Evolutionary conservation across 2,329 filamentous ascomycete genomes (phyloP).

Genomic region (Triangularia verruculosa): DNA sequence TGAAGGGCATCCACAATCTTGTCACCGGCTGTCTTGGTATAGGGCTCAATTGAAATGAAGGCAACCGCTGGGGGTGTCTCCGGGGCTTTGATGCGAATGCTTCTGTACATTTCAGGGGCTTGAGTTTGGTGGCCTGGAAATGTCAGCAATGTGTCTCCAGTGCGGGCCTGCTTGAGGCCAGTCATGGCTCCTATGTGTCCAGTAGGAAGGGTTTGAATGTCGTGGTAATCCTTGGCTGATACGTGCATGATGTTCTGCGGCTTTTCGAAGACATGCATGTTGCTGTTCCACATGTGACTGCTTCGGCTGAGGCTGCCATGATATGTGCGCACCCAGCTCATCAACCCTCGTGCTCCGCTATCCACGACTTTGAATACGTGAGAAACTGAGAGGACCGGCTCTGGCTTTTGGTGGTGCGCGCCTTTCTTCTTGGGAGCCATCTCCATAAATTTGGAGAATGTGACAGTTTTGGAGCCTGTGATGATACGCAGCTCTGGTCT

Average conservation of each 20-base stretch:
- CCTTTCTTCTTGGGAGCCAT: conserved; percentile 34
- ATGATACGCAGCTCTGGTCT: conserved; percentile 76
- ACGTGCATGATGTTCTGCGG: conserved; percentile 82
- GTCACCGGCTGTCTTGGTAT: conserved; percentile 64
- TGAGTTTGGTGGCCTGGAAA: conserved; percentile 58
- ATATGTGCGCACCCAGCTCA: conserved; percentile 92
- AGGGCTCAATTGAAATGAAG: conserved; percentile 86
- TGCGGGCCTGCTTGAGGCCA: conserved; percentile 86
- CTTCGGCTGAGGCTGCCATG: conserved; percentile 75
- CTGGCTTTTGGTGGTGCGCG: conserved; percentile 29
- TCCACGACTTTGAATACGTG: conserved; percentile 95
- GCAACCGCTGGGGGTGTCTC: conserved; percentile 91
- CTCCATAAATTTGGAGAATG: conserved; percentile 40
- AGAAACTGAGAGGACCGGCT: conserved; percentile 46
- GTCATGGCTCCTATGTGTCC: conserved; percentile 94
- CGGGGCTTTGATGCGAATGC: conserved; percentile 80
- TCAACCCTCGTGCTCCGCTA: conserved; percentile 77
- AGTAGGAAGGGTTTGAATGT: conserved; percentile 73
- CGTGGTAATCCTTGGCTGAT: conserved; percentile 82
- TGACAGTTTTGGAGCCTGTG: conserved; percentile 56
- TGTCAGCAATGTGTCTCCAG: conserved; percentile 85
- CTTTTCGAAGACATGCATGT: conserved; percentile 73
- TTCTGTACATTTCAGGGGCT: conserved; percentile 66
- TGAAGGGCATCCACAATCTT: conserved; percentile 72
- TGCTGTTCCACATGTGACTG: conserved; percentile 80